phyloP scores from a whole-genome alignment of 345 rosid genomes.

The Kernera saxatilis region DNA sequence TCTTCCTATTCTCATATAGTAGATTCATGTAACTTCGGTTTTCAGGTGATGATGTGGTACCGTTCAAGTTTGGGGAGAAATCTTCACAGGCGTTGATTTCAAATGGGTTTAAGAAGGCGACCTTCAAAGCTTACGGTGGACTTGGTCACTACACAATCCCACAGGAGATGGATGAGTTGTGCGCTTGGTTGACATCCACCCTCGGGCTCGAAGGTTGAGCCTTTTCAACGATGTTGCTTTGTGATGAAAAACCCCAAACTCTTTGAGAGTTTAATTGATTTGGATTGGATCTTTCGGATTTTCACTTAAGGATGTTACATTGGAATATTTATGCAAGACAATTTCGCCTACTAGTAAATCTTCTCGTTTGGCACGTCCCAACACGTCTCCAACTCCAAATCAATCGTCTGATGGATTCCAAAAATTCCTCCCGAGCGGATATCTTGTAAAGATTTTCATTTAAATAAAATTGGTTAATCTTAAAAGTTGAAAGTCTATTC shows the following conservation, averaged over 20 bases:
- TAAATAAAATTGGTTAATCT: no score
- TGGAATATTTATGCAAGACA: background rate
- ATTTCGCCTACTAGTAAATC: background rate
- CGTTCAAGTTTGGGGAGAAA: constrained; percentile 79
- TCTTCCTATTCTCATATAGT: background rate
- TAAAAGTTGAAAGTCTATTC: no score
- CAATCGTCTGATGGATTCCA: no score
- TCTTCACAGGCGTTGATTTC: constrained; percentile 55
- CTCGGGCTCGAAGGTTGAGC: constrained; percentile 47
- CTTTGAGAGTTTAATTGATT: background rate
- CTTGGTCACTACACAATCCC: constrained; percentile 93
- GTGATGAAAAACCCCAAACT: background rate
- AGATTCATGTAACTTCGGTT: constrained; percentile 8
- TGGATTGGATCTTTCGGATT: background rate
- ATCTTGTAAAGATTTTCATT: no score
- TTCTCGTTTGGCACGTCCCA: background rate
- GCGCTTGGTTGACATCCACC: constrained; percentile 67
- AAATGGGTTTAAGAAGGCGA: constrained; percentile 59
- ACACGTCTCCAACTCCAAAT: no score
- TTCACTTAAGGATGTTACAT: background rate
- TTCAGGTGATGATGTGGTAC: constrained; percentile 91
- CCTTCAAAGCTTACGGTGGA: constrained; percentile 70
- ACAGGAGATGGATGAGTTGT: constrained; percentile 81
- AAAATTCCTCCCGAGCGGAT: no score
- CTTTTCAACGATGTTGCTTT: background rate